phyloP scores from a whole-genome alignment of 371 early-diverging fungal species.

The Circinella minor region DNA sequence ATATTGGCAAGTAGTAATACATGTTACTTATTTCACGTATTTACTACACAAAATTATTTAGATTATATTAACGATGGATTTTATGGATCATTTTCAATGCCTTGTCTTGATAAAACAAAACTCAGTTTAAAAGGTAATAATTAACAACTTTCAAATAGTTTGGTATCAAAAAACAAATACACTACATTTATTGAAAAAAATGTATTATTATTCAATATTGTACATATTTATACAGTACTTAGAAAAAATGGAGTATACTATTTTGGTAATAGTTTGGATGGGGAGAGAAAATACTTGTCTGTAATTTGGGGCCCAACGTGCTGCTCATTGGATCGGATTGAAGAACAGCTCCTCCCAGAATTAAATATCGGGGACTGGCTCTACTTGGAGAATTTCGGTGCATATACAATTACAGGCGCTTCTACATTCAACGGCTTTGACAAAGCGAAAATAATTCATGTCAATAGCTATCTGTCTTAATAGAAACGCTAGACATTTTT shows the following conservation, averaged over 20 bases:
- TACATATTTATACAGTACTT: slow-evolving; percentile 16
- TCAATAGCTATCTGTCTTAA: slow-evolving; percentile 64
- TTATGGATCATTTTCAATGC: neutral
- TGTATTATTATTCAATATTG: neutral
- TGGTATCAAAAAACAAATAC: too few relatives aligned
- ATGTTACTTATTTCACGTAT: too few relatives aligned
- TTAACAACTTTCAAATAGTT: neutral
- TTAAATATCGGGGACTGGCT: slow-evolving; percentile 96
- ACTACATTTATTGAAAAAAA: too few relatives aligned
- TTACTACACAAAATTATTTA: neutral
- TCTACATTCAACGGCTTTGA: slow-evolving; percentile 92
- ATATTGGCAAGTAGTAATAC: too few relatives aligned
- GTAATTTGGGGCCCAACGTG: slow-evolving; percentile 98
- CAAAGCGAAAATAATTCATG: slow-evolving; percentile 82
- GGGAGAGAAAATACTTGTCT: slow-evolving; percentile 52
- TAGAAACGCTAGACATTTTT: too few relatives aligned
- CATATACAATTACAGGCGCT: slow-evolving; percentile 90
- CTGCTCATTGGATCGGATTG: slow-evolving; percentile 95
- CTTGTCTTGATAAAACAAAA: neutral
- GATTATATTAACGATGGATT: neutral
- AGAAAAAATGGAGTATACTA: slow-evolving; percentile 19
- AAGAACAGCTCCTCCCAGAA: slow-evolving; percentile 73
- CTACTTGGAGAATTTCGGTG: slow-evolving; percentile 94
- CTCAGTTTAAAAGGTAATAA: neutral
- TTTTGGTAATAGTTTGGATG: slow-evolving; percentile 6